These are phyloP conservation scores for Anastatica hierochuntica DNA, from an alignment of 345 rosid species.

Conservation along the genomic window DNA sequence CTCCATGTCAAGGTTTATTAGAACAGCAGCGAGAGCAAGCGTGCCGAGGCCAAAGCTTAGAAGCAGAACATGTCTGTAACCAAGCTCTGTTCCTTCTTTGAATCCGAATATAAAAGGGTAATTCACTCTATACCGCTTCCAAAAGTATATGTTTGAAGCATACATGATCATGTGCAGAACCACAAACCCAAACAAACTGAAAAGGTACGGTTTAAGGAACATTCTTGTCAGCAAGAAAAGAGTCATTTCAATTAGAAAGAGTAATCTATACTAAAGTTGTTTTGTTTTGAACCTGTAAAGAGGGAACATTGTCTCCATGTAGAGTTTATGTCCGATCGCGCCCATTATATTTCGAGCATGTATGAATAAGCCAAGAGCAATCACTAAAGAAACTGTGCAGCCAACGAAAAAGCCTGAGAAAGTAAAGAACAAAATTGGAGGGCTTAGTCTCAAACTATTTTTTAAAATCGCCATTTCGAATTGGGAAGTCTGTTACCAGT, in stretches of 20 bases:
- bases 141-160: slow-evolving; percentile 36
- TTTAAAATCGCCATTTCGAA: too few species aligned
- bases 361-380: slow-evolving; percentile 30
- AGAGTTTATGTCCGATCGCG: slow-evolving; percentile 14
- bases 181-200: slow-evolving; percentile 42
- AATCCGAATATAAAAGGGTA: slow-evolving; percentile 44
- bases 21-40: slow-evolving; percentile 32
- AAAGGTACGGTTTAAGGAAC: too few species aligned
- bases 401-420: slow-evolving; percentile 50
- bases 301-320: slow-evolving; percentile 61
- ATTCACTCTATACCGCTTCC: slow-evolving; percentile 39
- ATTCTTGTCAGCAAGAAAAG: too few species aligned
- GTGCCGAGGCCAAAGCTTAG: slow-evolving; percentile 38
- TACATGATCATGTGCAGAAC: slow-evolving; percentile 42
- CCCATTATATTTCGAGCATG: slow-evolving; percentile 32
- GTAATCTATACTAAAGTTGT: too few species aligned
- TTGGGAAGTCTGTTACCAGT: slow-evolving; percentile 29
- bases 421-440: neutral
- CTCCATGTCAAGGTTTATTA: slow-evolving; percentile 41
- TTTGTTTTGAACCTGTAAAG: too few species aligned
- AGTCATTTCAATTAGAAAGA: too few species aligned
- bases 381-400: slow-evolving; percentile 41
- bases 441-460: too few species aligned
- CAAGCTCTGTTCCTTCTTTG: slow-evolving; percentile 39
- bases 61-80: slow-evolving; percentile 36